Evolutionary conservation across 306 rosid genomes (phyloP), one percentile per base, ranked within the genome.

Genomic region (Begonia masoniana): DNA sequence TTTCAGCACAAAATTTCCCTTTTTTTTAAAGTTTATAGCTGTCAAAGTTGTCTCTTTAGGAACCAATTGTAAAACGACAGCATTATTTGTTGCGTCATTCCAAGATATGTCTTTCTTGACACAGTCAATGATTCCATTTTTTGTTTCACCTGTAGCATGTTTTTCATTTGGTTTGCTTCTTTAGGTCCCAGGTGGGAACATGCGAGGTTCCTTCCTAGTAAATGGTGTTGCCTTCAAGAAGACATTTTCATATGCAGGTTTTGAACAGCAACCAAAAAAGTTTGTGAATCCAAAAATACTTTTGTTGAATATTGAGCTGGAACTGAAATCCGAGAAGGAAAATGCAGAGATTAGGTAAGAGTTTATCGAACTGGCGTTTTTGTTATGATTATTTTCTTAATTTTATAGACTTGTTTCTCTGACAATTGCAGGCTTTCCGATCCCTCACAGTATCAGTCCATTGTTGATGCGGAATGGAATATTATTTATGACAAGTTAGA

Each of bases 391-490:
- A 51, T 47, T 52, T 65, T 10, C 49, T 60, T 58, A 52, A 59
- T 13, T 58, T 5, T 57, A 10, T 0, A 31, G 47, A 61, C 52
- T 55, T 53, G 36, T 50, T 51, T 41, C 26, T 45, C 45, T 62
- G 54, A 54, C 46, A 57, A 31, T 58, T 53, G 71, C 80, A 92
- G 99, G 71, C 80, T 92, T 65, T 77, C 99, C 19, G 99, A 92
- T 74, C 99, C 99, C 58, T 75, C 87, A 0, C 95, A 92, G 51
- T 92, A 92, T 69, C 99, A 92, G 64, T 86, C 99, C 51, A 92
- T 92, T 74, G 99, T 92, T 47, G 99, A 92, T 75, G 99, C 99
- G 23, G 99, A 92, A 68, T 92, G 99, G 99, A 92, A 92, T 76
- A 92, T 92, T 55, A 92, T 92, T 55, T 92, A 92, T 62, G 99